phyloP scores from a whole-genome alignment of 2,329 filamentous ascomycete species.

The Blastomyces silverae region DNA sequence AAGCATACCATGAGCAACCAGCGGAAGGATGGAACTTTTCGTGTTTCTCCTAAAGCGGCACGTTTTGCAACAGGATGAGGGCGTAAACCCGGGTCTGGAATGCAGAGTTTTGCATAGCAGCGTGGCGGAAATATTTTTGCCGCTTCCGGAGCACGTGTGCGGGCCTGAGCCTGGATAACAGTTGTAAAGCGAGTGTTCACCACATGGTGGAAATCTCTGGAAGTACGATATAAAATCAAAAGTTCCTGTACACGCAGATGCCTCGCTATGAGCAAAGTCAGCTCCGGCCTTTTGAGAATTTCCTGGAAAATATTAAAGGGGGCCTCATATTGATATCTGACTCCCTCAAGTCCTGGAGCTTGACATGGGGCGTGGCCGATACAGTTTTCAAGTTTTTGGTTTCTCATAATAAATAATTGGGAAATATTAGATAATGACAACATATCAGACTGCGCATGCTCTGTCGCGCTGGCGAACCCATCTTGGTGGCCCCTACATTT shows the following conservation, averaged over 20 bases:
- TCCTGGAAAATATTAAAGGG: conserved; percentile 20
- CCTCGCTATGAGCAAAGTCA: conserved; percentile 51
- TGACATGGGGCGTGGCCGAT: background rate
- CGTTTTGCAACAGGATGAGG: conserved; percentile 35
- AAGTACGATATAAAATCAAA: conserved; percentile 58
- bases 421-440: background rate
- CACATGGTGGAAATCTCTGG: conserved; percentile 54
- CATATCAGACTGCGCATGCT: background rate
- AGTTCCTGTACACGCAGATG: conserved; percentile 52
- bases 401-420: background rate
- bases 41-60: conserved; percentile 34
- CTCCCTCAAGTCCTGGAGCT: background rate
- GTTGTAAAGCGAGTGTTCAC: conserved; percentile 55
- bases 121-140: conserved; percentile 55
- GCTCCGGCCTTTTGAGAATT: conserved; percentile 35
- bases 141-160: conserved; percentile 50
- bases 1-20: conserved; percentile 63
- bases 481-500: background rate
- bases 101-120: conserved; percentile 52
- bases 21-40: conserved; percentile 54
- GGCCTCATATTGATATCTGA: background rate
- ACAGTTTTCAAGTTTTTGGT: background rate
- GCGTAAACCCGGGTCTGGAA: conserved; percentile 52
- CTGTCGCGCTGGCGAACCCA: background rate
- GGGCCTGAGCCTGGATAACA: conserved; percentile 52